These are phyloP conservation scores for Fusarium siculi DNA, from an alignment of 2,329 filamentous ascomycete species.

Conservation along the genomic window DNA sequence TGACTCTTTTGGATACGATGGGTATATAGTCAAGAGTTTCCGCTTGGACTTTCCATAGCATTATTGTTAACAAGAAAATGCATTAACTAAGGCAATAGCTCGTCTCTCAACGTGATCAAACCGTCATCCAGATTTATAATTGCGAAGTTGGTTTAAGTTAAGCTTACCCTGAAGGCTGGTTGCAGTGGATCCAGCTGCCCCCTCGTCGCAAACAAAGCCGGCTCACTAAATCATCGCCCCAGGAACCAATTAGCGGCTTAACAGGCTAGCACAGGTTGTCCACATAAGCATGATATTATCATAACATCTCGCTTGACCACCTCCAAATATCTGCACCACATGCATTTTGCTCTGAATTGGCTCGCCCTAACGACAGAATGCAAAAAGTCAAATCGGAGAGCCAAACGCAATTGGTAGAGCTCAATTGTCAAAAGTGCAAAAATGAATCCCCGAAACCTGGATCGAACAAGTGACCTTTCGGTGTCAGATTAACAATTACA, in stretches of 20 bases:
- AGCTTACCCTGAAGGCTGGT: not conserved
- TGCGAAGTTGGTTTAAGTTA: not conserved
- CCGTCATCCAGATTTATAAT: not conserved
- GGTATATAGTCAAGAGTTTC: fast-evolving
- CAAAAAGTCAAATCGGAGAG: not conserved
- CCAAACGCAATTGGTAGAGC: fast-evolving
- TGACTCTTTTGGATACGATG: fast-evolving
- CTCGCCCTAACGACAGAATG: fast-evolving
- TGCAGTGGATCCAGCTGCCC: fast-evolving
- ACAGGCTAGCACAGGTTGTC: fast-evolving
- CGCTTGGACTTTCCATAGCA: not conserved
- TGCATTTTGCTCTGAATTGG: fast-evolving
- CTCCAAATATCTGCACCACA: fast-evolving
- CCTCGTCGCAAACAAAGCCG: not conserved
- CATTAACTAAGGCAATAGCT: fast-evolving
- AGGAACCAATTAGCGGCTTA: not conserved
- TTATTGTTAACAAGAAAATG: fast-evolving
- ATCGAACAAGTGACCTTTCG: conserved; percentile 4
- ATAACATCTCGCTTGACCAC: fast-evolving
- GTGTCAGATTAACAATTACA: conserved; percentile 1
- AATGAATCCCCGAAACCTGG: conserved; percentile 1
- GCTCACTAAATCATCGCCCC: not conserved
- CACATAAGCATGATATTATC: fast-evolving
- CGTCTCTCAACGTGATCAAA: not conserved
- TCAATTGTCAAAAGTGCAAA: fast-evolving